Conservation (phyloP, 2,329 filamentous ascomycete species). For the Amylocarpus encephaloides region DNA sequence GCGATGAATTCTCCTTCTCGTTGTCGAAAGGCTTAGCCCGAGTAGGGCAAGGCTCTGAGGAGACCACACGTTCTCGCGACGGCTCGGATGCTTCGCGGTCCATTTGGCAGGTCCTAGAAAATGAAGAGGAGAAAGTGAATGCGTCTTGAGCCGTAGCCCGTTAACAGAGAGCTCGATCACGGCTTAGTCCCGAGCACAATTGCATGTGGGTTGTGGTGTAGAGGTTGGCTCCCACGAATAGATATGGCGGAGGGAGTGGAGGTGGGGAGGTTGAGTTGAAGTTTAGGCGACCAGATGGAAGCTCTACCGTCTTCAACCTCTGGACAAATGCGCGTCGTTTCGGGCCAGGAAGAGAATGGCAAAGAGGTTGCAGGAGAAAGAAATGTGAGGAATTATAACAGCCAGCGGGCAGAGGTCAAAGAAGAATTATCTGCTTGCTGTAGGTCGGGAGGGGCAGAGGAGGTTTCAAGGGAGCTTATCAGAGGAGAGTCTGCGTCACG, state of each 20-base stretch:
- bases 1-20: slow-evolving; percentile 38
- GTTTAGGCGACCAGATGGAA: slow-evolving; percentile 12
- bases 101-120: slow-evolving; percentile 33
- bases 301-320: slow-evolving; percentile 8
- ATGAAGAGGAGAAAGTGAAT: slow-evolving; percentile 43
- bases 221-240: slow-evolving; percentile 5
- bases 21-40: slow-evolving; percentile 61
- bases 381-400: not conserved
- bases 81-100: slow-evolving; percentile 29
- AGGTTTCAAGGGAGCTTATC: not conserved
- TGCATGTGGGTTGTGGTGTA: slow-evolving; percentile 12
- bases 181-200: slow-evolving; percentile 13
- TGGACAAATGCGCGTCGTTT: not conserved
- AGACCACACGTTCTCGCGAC: slow-evolving; percentile 52
- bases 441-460: not conserved
- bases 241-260: not conserved
- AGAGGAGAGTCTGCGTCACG: too few species aligned
- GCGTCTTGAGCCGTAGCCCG: slow-evolving; percentile 13
- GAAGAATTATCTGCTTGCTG: not conserved
- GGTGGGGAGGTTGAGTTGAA: not conserved
- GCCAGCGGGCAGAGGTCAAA: not conserved
- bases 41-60: slow-evolving; percentile 56
- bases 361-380: not conserved
- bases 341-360: not conserved
- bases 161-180: slow-evolving; percentile 22